phyloP scores from a whole-genome alignment of 345 rosid species.

The Triadica sebifera region DNA sequence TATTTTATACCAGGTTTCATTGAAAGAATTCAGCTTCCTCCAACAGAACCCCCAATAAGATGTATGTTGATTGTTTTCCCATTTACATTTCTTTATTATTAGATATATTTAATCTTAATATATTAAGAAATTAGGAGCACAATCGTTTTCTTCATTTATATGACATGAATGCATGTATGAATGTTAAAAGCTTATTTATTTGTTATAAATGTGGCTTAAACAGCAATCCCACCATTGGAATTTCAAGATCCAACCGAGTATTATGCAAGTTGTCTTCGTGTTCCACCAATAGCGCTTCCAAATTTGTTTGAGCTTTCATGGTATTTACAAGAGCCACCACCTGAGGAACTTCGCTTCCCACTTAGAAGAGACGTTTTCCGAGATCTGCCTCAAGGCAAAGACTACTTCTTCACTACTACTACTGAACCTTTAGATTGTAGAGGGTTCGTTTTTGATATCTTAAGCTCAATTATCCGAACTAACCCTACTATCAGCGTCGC shows the following conservation, averaged over 20 bases:
- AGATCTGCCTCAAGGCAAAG: slow-evolving; percentile 85
- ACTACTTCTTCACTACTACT: slow-evolving; percentile 64
- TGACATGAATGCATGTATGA: neutral
- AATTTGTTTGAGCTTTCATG: slow-evolving; percentile 74
- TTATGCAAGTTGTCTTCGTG: slow-evolving; percentile 60
- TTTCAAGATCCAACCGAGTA: slow-evolving; percentile 86
- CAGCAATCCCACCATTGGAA: slow-evolving; percentile 68
- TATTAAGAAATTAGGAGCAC: no score
- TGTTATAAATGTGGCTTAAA: neutral
- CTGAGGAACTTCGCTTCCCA: slow-evolving; percentile 77
- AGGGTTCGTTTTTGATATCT: slow-evolving; percentile 54
- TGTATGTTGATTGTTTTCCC: slow-evolving; percentile 33
- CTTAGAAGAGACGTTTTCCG: slow-evolving; percentile 71
- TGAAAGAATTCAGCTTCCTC: slow-evolving; percentile 61
- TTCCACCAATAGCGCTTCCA: slow-evolving; percentile 61
- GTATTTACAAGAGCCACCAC: slow-evolving; percentile 87
- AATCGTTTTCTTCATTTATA: neutral
- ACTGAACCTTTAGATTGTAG: slow-evolving; percentile 67
- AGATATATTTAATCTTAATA: neutral
- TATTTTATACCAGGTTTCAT: slow-evolving; percentile 37
- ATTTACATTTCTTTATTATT: neutral
- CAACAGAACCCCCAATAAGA: slow-evolving; percentile 53
- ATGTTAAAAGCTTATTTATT: neutral
- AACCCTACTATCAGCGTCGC: slow-evolving; percentile 44
- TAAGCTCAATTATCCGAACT: slow-evolving; percentile 57